These are phyloP conservation scores for Starmera pachycereana DNA, from an alignment of 805 yeast species.

Conservation along the genomic window DNA sequence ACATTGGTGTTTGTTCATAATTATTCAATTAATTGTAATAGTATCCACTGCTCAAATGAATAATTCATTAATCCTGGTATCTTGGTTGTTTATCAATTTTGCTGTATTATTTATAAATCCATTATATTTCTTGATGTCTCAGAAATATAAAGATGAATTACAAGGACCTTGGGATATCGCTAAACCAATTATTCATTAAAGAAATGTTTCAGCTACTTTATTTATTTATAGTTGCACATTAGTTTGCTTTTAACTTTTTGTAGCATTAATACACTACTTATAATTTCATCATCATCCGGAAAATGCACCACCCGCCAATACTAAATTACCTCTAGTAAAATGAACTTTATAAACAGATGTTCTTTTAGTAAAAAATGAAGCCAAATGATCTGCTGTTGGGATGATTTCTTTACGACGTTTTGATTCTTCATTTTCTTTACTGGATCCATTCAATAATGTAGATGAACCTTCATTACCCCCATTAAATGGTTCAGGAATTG, in stretches of 20 bases:
- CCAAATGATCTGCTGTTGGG: conserved; percentile 86
- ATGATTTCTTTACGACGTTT: conserved; percentile 57
- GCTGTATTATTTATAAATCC: conserved; percentile 52
- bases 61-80: conserved; percentile 29
- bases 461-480: conserved; percentile 25
- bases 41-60: conserved; percentile 25
- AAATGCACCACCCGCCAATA: conserved; percentile 89
- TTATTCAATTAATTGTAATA: conserved; percentile 17
- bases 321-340: conserved; percentile 83
- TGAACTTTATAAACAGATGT: conserved; percentile 91
- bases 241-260: not conserved
- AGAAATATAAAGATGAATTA: conserved; percentile 71
- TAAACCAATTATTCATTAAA: conserved; percentile 44
- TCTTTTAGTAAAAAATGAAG: conserved; percentile 86
- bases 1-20: conserved; percentile 4
- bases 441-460: conserved; percentile 16
- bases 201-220: not conserved
- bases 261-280: not conserved
- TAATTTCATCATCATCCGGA: conserved; percentile 8
- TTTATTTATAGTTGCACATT: not conserved
- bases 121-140: conserved; percentile 57
- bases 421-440: conserved; percentile 31
- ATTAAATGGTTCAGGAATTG: conserved; percentile 63
- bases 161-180: conserved; percentile 95
- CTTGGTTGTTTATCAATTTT: conserved; percentile 42